A percentile compares a stretch with the other conserved stretches of the same genome.
phyloP scores from a whole-genome alignment of 768 basidiomycete genomes.

The Sarcomyxa edulis region DNA sequence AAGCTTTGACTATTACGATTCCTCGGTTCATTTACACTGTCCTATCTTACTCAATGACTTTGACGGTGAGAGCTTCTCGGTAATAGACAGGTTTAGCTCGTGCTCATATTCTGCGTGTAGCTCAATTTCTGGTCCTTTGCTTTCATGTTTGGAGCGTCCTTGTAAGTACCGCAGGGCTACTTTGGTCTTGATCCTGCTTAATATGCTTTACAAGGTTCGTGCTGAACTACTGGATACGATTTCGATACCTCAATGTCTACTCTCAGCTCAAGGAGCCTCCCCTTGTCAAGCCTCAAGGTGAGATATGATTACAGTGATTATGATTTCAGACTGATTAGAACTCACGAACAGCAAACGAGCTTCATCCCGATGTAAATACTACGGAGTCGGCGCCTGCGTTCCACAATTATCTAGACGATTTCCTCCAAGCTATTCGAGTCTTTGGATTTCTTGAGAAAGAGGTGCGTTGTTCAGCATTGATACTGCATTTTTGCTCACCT shows the following conservation, averaged over 20 bases:
- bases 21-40: slow-evolving; percentile 75
- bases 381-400: slow-evolving; percentile 70
- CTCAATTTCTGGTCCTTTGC: slow-evolving; percentile 92
- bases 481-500: not conserved
- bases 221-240: slow-evolving; percentile 82
- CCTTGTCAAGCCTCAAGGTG: slow-evolving; percentile 73
- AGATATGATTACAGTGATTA: no score
- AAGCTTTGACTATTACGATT: slow-evolving; percentile 74
- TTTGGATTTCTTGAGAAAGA: slow-evolving; percentile 98
- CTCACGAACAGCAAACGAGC: slow-evolving; percentile 79
- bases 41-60: slow-evolving; percentile 84
- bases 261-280: slow-evolving; percentile 77
- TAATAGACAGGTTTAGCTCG: slow-evolving; percentile 3
- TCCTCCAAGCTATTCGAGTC: slow-evolving; percentile 91
- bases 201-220: slow-evolving; percentile 57
- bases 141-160: slow-evolving; percentile 69
- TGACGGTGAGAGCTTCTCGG: slow-evolving; percentile 57
- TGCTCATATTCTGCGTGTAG: slow-evolving; percentile 26
- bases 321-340: no score
- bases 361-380: slow-evolving; percentile 89
- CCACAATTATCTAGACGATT: slow-evolving; percentile 97
- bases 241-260: slow-evolving; percentile 72
- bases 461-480: slow-evolving; percentile 38
- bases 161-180: no score
- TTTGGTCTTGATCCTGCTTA: no score